Evolutionary conservation across 1,284 basidiomycete species (phyloP), one percentile per base, ranked within the genome.

Genomic region (Ustilago curta): DNA sequence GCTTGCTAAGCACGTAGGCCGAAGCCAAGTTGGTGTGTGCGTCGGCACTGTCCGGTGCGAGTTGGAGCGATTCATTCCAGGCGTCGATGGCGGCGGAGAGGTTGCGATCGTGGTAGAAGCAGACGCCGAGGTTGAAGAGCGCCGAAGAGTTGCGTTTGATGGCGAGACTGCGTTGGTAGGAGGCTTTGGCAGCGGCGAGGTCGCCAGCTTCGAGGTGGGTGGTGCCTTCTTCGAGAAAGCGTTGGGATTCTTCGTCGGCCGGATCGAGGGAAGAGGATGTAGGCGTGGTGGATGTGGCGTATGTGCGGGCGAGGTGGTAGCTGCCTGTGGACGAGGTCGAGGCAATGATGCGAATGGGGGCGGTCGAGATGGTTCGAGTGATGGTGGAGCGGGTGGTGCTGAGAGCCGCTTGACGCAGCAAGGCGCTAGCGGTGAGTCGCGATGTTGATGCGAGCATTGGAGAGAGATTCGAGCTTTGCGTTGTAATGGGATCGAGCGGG

Each of bases 11-110:
- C 81, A 97, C 93, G 86, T 97, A 97, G 70, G 95, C 95, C 79
- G 92, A 95, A 44, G 95, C 95, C 43, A 97, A 88, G 87, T 95
- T 97, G 29, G 93, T 96, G 86, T 97, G 94, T 21, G 94, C 91
- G 84, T 97, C 94, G 2, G 95, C 89, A 74, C 92, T 94, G 54
- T 90, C 89, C 11, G 94, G 95, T 72, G 94, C 90, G 50, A 96
- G 87, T 29, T 88, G 86, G 55, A 80, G 65, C 25, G 79, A 79
- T 8, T 69, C 65, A 0, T 78, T 75, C 79, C 80, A 82, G 4
- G 80, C 62, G 9, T 62, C 55, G 19, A 84, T 81, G 8, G 83
- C 82, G 6, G 47, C 72, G 14, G 60, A 37, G 4, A 83, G 68
- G 55, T 74, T 83, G 92, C 92, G 93, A 49, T 93, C 89, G 85